These are phyloP conservation scores for Guadua angustifolia DNA, from an alignment of 176 grass and related monocot genomes.

Conservation along the genomic window DNA sequence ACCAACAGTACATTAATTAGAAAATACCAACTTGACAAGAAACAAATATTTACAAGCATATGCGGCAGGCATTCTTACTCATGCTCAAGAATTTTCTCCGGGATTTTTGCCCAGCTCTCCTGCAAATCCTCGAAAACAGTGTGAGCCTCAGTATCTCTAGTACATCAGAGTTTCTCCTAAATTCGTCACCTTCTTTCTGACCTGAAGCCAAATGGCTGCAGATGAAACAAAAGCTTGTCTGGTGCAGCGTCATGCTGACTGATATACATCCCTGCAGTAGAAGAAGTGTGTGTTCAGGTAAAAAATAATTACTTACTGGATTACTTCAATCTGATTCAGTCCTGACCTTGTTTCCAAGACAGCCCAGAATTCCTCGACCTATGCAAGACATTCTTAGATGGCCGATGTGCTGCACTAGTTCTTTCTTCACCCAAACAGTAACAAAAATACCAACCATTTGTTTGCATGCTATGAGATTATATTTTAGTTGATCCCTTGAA, in stretches of 20 bases:
- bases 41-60: constrained; percentile 33
- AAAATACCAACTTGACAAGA: constrained; percentile 9
- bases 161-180: constrained; percentile 86
- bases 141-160: constrained; percentile 76
- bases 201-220: constrained; percentile 94
- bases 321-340: constrained; percentile 28
- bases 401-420: constrained; percentile 69
- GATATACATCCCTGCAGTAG: constrained; percentile 85
- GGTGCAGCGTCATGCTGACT: constrained; percentile 88
- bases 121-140: constrained; percentile 76
- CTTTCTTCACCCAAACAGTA: constrained; percentile 80
- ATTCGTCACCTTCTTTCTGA: constrained; percentile 91
- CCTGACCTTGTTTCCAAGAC: constrained; percentile 93
- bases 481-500: constrained; percentile 61
- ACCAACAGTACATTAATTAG: constrained; percentile 44
- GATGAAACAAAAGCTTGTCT: constrained; percentile 90
- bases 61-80: constrained; percentile 59
- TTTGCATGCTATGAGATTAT: constrained; percentile 87
- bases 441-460: constrained; percentile 97
- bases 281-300: constrained; percentile 37
- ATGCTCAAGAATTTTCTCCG: constrained; percentile 84
- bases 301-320: constrained; percentile 20
- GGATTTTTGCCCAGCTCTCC: constrained; percentile 68
- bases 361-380: constrained; percentile 77
- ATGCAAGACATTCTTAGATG: constrained; percentile 87